Evolutionary conservation across 1,139 yeast species (phyloP).

Genomic region (Yamadazyma taylorii): DNA sequence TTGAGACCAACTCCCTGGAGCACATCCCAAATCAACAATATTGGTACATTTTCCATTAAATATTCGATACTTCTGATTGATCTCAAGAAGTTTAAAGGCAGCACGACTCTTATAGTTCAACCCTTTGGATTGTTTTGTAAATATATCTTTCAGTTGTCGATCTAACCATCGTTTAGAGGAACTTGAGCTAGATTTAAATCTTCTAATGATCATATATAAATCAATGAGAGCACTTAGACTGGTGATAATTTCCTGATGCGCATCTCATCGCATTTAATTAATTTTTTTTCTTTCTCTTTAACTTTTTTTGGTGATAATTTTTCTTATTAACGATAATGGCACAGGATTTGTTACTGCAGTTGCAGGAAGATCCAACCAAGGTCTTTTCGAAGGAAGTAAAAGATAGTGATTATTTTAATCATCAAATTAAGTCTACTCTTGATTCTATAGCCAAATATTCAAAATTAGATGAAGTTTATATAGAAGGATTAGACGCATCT

Average conservation of each 20-base stretch:
- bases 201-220: conserved; percentile 4
- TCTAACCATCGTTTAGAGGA: conserved; percentile 64
- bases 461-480: conserved; percentile 75
- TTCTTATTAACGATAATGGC: background rate
- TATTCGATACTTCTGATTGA: conserved; percentile 62
- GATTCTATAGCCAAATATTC: conserved; percentile 69
- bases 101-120: conserved; percentile 79
- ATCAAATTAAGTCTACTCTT: conserved; percentile 51
- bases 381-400: conserved; percentile 12
- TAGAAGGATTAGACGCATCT: conserved; percentile 84
- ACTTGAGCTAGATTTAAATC: conserved; percentile 27
- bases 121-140: conserved; percentile 62
- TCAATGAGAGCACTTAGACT: background rate
- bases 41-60: conserved; percentile 51
- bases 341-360: conserved; percentile 15
- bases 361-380: conserved; percentile 18
- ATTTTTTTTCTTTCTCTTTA: conserved; percentile 1
- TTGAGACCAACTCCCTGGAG: conserved; percentile 54
- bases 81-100: conserved; percentile 77
- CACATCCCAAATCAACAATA: conserved; percentile 70
- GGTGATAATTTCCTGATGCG: background rate
- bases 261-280: conserved; percentile 2
- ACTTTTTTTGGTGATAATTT: background rate
- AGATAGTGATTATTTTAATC: conserved; percentile 24
- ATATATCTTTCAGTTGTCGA: conserved; percentile 65